Base-by-base conservation (phyloP, 1,284 basidiomycete genomes). In the Cystobasidium slooffiae region DNA sequence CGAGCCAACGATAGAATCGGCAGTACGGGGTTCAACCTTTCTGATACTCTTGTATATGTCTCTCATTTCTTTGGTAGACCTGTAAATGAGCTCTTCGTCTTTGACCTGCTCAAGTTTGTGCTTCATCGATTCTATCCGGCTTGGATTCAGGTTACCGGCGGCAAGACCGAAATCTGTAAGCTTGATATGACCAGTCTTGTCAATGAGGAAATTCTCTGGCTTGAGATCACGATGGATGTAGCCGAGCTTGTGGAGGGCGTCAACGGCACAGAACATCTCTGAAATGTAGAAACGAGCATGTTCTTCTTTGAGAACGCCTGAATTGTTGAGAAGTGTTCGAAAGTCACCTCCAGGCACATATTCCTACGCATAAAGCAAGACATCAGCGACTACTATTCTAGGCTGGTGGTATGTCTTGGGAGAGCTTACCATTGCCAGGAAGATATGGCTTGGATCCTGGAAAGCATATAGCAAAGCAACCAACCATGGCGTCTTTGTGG, bases 181-280 rank as follows among this genome's bases (percentile, higher is more conserved):
- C 84, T 99, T 99, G 82, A 99, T 96, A 82, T 99, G 97, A 1
- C 97, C 97, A 9, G 90, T 89, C 9, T 91, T 88, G 81, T 99
- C 97, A 52, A 99, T 92, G 62, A 99, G 86, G 86, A 99, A 99
- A 84, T 99, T 99, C 91, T 98, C 96, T 0, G 96, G 96, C 83
- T 98, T 99, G 72, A 98, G 85, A 84, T 99, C 96, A 75, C 96
- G 92, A 84, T 99, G 96, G 76, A 97, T 94, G 81, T 97, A 97
- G 0, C 94, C 94, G 1, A 97, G 87, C 81, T 93, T 94, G 84
- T 97, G 94, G 20, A 97, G 85, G 81, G 96, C 93, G 76, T 89
- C 91, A 51, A 97, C 93, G 14, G 89, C 90, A 51, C 89, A 89
- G 81, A 97, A 96, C 95, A 97, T 97, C 83, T 97, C 94, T 75